A percentile compares a stretch with the other conserved stretches of the same genome.
phyloP scores from a whole-genome alignment of 208 protist species.

The Leishmania guyanensis region DNA sequence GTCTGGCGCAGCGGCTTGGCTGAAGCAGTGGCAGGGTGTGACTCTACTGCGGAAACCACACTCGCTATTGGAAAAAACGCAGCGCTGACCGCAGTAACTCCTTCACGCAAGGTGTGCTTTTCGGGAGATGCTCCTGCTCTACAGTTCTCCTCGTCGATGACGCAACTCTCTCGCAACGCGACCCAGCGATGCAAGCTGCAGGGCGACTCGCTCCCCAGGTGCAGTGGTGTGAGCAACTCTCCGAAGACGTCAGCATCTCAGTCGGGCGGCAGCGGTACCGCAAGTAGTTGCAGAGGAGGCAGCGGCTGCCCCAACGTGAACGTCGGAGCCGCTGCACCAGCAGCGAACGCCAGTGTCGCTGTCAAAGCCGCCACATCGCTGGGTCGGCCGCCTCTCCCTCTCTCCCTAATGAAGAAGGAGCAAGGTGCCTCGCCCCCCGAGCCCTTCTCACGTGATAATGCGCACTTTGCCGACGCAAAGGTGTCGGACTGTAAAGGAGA shows the following conservation, averaged over 20 bases:
- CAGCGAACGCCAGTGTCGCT: neutral
- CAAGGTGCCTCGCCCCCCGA: neutral
- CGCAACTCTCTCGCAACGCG: neutral
- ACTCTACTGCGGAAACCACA: neutral
- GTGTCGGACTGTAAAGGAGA: neutral
- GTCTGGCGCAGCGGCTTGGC: conserved; percentile 82
- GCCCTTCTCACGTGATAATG: neutral
- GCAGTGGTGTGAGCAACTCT: neutral
- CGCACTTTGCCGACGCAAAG: neutral
- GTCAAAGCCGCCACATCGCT: neutral
- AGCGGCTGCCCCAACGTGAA: neutral
- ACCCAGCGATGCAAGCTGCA: neutral
- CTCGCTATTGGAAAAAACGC: neutral
- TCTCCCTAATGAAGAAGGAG: neutral
- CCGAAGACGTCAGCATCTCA: neutral
- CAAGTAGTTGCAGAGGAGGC: neutral
- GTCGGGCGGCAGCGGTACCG: neutral
- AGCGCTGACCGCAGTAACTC: neutral
- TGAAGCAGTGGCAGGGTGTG: neutral
- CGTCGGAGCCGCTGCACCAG: neutral
- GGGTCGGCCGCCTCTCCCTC: conserved; percentile 13
- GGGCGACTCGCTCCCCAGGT: neutral
- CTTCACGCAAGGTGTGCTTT: neutral
- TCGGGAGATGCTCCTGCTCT: neutral
- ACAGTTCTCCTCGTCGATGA: neutral